Percentiles rank a stretch among this genome's conserved stretches.
Evolutionary conservation across 345 rosid species (phyloP).

Genomic region (Dipteronia dyeriana): DNA sequence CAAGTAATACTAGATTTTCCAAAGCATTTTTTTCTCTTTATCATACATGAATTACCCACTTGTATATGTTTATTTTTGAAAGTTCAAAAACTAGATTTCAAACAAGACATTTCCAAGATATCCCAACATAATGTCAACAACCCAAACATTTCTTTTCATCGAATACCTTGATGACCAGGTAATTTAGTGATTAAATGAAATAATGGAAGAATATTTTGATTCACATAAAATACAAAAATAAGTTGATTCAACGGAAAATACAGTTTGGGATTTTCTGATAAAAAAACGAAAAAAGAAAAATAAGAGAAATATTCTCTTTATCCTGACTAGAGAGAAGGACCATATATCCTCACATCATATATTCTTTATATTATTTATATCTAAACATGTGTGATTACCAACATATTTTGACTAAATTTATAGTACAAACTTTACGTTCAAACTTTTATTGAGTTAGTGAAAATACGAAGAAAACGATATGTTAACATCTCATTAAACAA

Average conservation of each 20-base stretch:
- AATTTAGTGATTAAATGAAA: neutral
- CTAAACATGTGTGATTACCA: neutral
- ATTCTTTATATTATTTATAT: neutral
- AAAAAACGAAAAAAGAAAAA: too few relatives aligned
- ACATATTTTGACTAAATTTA: neutral
- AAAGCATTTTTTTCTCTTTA: neutral
- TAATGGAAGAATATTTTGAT: neutral
- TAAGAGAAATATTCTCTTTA: too few relatives aligned
- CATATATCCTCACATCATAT: neutral
- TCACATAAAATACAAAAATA: neutral
- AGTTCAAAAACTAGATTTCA: conserved; percentile 16
- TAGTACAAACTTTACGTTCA: neutral
- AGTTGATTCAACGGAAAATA: too few relatives aligned
- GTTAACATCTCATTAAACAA: conserved; percentile 13
- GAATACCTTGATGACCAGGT: neutral
- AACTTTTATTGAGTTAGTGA: neutral
- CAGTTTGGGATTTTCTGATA: neutral
- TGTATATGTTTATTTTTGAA: neutral
- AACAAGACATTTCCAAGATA: conserved; percentile 16
- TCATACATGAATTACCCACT: neutral
- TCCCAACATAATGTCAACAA: neutral
- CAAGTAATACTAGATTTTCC: neutral
- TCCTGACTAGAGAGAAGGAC: too few relatives aligned
- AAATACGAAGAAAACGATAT: conserved; percentile 26
- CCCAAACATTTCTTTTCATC: neutral